These are phyloP conservation scores for Ramaria sp. DNA, from an alignment of 768 basidiomycete genomes.

Conservation along the genomic window DNA sequence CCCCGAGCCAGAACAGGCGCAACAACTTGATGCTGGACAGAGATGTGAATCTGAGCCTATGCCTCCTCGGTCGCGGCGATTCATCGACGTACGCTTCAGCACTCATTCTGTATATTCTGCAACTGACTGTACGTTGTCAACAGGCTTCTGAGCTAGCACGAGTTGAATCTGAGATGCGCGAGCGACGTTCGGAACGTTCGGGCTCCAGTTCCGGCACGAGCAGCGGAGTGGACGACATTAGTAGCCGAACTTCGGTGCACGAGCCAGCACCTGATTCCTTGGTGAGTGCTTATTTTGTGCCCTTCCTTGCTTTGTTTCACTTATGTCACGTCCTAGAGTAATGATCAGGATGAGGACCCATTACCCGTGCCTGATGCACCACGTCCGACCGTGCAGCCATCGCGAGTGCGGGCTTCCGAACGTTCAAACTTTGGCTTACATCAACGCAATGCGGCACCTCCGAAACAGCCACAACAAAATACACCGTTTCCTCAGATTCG, in stretches of 20 bases:
- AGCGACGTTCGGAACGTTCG: slow-evolving; percentile 46
- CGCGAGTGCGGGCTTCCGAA: background rate
- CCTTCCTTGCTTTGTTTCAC: background rate
- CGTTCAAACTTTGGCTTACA: slow-evolving; percentile 6
- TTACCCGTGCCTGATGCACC: slow-evolving; percentile 4
- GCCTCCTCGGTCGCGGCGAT: background rate
- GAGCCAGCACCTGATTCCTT: background rate
- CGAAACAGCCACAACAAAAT: background rate
- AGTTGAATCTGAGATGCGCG: slow-evolving; percentile 21
- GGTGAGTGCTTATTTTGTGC: background rate
- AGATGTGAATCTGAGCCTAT: slow-evolving; percentile 9
- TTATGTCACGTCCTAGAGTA: background rate
- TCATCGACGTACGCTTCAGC: slow-evolving; percentile 21
- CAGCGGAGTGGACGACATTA: background rate
- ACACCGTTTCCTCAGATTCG: slow-evolving; percentile 78
- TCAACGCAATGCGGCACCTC: slow-evolving; percentile 6
- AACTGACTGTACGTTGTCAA: slow-evolving; percentile 14
- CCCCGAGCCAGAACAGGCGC: slow-evolving; percentile 14
- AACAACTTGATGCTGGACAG: slow-evolving; percentile 12
- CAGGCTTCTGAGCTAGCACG: slow-evolving; percentile 5
- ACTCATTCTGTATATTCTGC: slow-evolving; percentile 61
- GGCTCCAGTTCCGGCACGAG: slow-evolving; percentile 13
- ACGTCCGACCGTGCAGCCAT: background rate
- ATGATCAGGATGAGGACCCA: background rate
- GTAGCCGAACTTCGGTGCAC: background rate